phyloP scores from a whole-genome alignment of 768 basidiomycete species.

The Lactarius hengduanensis region DNA sequence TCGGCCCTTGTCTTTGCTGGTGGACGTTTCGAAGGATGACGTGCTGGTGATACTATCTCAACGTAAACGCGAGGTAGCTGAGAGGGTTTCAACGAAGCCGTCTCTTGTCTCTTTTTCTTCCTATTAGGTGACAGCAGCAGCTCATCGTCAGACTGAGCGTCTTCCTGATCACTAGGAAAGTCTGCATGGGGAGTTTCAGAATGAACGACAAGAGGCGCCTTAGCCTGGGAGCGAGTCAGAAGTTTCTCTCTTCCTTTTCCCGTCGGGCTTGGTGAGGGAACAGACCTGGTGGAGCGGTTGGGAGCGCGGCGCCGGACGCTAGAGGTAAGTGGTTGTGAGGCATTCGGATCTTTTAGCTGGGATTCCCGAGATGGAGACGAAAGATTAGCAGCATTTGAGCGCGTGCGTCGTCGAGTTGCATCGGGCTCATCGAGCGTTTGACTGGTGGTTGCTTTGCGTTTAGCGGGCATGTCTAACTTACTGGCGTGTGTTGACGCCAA shows the following conservation, averaged over 20 bases:
- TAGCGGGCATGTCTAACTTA: conserved; percentile 33
- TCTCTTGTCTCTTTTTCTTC: conserved; percentile 9
- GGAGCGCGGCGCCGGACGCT: not conserved
- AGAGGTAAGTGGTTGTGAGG: not conserved
- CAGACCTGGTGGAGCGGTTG: not conserved
- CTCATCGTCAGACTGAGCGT: conserved; percentile 26
- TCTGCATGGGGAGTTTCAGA: not conserved
- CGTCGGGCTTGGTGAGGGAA: not conserved
- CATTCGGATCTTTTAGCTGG: not conserved
- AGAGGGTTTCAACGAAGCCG: conserved; percentile 3
- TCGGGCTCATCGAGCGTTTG: conserved; percentile 25
- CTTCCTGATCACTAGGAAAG: not conserved
- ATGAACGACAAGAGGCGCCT: not conserved
- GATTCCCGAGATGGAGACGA: conserved; percentile 12
- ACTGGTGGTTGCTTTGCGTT: conserved; percentile 34
- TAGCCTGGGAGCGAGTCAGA: conserved; percentile 19
- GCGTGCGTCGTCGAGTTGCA: conserved; percentile 28
- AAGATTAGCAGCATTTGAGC: conserved; percentile 19
- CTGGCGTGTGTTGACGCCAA: not conserved
- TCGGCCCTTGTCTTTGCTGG: not conserved
- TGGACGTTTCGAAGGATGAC: conserved; percentile 11
- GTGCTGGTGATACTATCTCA: conserved; percentile 21
- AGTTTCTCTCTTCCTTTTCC: conserved; percentile 6
- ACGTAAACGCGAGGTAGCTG: conserved; percentile 17
- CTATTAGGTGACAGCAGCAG: conserved; percentile 13